These are phyloP conservation scores for Penicillium sp. DNA, from an alignment of 2,329 filamentous ascomycete species.

Conservation along the genomic window DNA sequence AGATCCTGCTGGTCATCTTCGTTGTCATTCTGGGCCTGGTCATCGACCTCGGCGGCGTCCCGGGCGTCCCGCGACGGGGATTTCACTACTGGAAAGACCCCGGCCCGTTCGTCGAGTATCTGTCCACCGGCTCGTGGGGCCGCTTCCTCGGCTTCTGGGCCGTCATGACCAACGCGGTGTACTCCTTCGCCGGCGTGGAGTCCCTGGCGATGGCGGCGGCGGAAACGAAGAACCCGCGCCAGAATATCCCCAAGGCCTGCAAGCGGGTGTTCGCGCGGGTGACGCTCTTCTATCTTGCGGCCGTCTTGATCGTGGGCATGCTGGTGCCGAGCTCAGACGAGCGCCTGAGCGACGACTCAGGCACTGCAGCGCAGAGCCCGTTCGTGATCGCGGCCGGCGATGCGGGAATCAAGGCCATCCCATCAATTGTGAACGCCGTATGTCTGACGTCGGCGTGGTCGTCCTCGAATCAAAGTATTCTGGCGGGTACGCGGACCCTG, in stretches of 20 bases:
- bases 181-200: constrained; percentile 44
- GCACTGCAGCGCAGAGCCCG: constrained; percentile 45
- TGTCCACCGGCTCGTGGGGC: constrained; percentile 57
- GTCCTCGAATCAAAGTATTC: constrained; percentile 65
- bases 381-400: constrained; percentile 70
- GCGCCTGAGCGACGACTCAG: constrained; percentile 18
- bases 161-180: constrained; percentile 45
- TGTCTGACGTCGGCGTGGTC: constrained; percentile 71
- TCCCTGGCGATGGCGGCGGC: constrained; percentile 56
- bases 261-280: constrained; percentile 56
- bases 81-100: constrained; percentile 69
- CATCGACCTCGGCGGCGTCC: constrained; percentile 61
- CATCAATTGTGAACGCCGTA: constrained; percentile 72
- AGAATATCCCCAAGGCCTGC: constrained; percentile 56
- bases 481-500: constrained; percentile 53
- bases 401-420: constrained; percentile 65
- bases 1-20: constrained; percentile 50
- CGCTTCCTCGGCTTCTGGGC: constrained; percentile 61
- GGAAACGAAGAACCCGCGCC: constrained; percentile 54
- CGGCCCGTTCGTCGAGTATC: constrained; percentile 64
- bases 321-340: constrained; percentile 56
- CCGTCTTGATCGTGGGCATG: constrained; percentile 58
- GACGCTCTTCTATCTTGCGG: constrained; percentile 57
- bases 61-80: constrained; percentile 58
- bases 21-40: constrained; percentile 51